Percentiles rank a stretch among this genome's conserved stretches.
phyloP scores from a whole-genome alignment of 352 stramenopile species.

The Globisporangium polare region DNA sequence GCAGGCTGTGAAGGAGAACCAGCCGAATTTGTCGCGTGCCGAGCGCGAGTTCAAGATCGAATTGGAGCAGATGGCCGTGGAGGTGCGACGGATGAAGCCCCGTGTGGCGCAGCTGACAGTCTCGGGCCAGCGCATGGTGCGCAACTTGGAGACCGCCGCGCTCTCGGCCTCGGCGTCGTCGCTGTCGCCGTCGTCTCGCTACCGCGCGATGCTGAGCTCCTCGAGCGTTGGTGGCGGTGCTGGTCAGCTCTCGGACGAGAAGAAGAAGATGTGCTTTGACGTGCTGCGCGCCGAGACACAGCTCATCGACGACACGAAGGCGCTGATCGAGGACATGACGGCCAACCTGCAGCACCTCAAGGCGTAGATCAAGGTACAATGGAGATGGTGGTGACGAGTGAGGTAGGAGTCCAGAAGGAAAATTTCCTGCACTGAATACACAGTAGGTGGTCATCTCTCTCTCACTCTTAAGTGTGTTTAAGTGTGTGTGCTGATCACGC shows the following conservation, averaged over 20 bases:
- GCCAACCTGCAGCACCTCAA: slow-evolving; percentile 45
- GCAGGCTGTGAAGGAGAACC: slow-evolving; percentile 82
- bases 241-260: slow-evolving; percentile 56
- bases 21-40: slow-evolving; percentile 65
- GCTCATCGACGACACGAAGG: slow-evolving; percentile 76
- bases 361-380: slow-evolving; percentile 8
- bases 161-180: slow-evolving; percentile 22
- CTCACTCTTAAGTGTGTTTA: too few relatives aligned
- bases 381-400: background rate
- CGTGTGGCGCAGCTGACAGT: slow-evolving; percentile 70
- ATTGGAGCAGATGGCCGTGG: slow-evolving; percentile 54
- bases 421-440: background rate
- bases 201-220: background rate
- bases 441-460: background rate
- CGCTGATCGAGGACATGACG: slow-evolving; percentile 60
- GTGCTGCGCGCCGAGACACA: slow-evolving; percentile 77
- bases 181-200: slow-evolving; percentile 18
- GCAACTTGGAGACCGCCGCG: slow-evolving; percentile 38
- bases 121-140: slow-evolving; percentile 52
- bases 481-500: too few relatives aligned
- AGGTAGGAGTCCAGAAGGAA: background rate
- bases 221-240: slow-evolving; percentile 7
- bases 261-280: slow-evolving; percentile 82
- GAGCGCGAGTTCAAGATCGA: slow-evolving; percentile 73
- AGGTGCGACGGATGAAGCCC: slow-evolving; percentile 68